phyloP scores from a whole-genome alignment of 805 yeast genomes.

The Schwanniomyces polymorphus region DNA sequence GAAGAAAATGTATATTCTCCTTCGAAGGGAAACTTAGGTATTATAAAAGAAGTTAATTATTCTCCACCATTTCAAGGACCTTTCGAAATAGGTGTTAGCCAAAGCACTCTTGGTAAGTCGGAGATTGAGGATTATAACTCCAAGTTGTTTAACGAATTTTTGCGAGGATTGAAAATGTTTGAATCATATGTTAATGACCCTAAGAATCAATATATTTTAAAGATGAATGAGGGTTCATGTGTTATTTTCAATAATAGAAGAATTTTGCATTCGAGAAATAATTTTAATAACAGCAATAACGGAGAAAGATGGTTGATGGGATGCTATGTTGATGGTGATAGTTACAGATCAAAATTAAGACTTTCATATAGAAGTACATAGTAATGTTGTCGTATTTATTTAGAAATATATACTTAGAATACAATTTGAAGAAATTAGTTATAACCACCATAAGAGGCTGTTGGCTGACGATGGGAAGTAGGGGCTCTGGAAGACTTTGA shows the following conservation, averaged over 20 bases:
- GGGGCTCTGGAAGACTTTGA: conserved; percentile 15
- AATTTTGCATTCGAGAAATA: conserved; percentile 61
- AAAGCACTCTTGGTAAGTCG: conserved; percentile 28
- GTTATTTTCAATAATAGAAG: conserved; percentile 73
- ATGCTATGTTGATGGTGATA: conserved; percentile 70
- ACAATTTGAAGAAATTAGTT: conserved; percentile 15
- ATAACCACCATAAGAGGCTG: conserved; percentile 20
- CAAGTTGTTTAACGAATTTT: conserved; percentile 51
- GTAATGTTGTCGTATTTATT: neutral
- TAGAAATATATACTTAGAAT: conserved; percentile 1
- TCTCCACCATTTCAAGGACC: conserved; percentile 88
- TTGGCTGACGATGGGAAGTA: conserved; percentile 14
- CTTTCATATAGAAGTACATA: conserved; percentile 10
- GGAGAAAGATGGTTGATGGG: conserved; percentile 74
- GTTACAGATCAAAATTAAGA: conserved; percentile 62
- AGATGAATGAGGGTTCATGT: conserved; percentile 58
- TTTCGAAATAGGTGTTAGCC: conserved; percentile 55
- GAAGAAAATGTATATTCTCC: conserved; percentile 38
- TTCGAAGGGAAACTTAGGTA: conserved; percentile 12
- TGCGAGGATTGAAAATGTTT: conserved; percentile 59
- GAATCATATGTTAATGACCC: conserved; percentile 57
- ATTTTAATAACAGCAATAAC: conserved; percentile 41
- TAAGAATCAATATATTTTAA: conserved; percentile 53
- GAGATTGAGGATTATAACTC: conserved; percentile 27
- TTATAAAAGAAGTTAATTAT: conserved; percentile 62